Base-by-base conservation (phyloP, 2,329 filamentous ascomycete genomes). In the Epichloe uncinata region DNA sequence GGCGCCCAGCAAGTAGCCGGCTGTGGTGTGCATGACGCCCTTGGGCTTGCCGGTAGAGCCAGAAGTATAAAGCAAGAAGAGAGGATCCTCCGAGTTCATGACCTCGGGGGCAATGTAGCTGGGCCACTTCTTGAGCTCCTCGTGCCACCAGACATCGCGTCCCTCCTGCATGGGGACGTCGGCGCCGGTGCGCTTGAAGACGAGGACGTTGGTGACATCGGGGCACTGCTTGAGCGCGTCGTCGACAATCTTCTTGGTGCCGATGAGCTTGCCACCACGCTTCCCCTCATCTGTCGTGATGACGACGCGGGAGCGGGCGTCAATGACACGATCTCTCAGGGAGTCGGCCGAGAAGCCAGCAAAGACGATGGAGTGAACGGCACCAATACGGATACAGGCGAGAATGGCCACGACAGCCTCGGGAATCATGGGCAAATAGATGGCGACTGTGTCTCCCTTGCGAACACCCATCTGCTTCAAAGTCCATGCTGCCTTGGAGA, bases 361-460 rank as follows among this genome's bases (percentile, higher is more conserved):
- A 63, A 98, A 98, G 56, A 98, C 85, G 50, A 98, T 91, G 0
- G 93, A 97, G 78, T 98, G 93, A 20, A 98, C 79, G 40, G 93
- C 93, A 54, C 93, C 93, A 59, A 98, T 95, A 64, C 93, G 87
- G 37, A 83, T 73, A 68, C 90, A 94, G 53, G 93, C 93, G 50
- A 98, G 76, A 68, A 98, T 87, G 49, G 93, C 85, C 61, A 98
- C 76, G 52, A 98, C 62, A 6, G 93, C 93, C 70, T 98, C 91
- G 50, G 93, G 93, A 68, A 98, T 95, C 93, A 98, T 98, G 66
- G 93, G 93, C 56, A 98, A 73, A 74, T 98, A 98, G 57, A 98
- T 86, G 55, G 89, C 93, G 51, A 98, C 90, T 4, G 90, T 95
- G 70, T 98, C 93, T 50, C 93, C 93, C 76, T 96, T 97, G 73